These are phyloP conservation scores for Pleurotus salmoneostramineus DNA, from an alignment of 768 basidiomycete species.

Conservation along the genomic window DNA sequence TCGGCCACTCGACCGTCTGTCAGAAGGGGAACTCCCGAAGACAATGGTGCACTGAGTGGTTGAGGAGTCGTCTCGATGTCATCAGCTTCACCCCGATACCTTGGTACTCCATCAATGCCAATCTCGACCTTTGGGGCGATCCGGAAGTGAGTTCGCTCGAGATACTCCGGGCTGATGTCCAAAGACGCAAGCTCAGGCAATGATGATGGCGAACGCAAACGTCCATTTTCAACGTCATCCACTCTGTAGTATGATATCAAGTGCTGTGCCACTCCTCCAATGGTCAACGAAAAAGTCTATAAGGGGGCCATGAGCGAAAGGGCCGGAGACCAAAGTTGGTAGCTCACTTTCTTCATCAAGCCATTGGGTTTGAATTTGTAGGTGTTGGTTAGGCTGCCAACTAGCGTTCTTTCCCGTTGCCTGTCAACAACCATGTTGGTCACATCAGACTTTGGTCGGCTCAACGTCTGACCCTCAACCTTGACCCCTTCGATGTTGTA, in stretches of 20 bases:
- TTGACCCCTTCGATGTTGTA: conserved; percentile 21
- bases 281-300: conserved; percentile 89
- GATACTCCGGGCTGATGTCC: conserved; percentile 83
- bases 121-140: conserved; percentile 87
- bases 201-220: conserved; percentile 83
- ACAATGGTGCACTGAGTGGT: conserved; percentile 36
- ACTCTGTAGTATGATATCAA: conserved; percentile 94
- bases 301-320: conserved; percentile 8
- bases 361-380: conserved; percentile 93
- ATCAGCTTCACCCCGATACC: conserved; percentile 83
- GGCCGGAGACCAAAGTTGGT: neutral
- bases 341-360: conserved; percentile 92
- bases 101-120: conserved; percentile 75
- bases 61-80: conserved; percentile 50
- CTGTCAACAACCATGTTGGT: conserved; percentile 51
- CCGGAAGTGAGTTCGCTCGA: conserved; percentile 89
- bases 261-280: conserved; percentile 83
- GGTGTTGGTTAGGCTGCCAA: conserved; percentile 89
- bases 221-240: conserved; percentile 85
- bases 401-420: conserved; percentile 73
- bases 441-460: conserved; percentile 55
- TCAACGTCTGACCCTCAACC: conserved; percentile 46
- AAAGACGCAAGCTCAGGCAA: conserved; percentile 83
- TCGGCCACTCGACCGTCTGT: conserved; percentile 42
- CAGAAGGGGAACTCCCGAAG: conserved; percentile 45